Evolutionary conservation across 169 alveolate genomes (phyloP), one percentile per base, ranked within the genome.

Genomic region (Plasmodium relictum): DNA sequence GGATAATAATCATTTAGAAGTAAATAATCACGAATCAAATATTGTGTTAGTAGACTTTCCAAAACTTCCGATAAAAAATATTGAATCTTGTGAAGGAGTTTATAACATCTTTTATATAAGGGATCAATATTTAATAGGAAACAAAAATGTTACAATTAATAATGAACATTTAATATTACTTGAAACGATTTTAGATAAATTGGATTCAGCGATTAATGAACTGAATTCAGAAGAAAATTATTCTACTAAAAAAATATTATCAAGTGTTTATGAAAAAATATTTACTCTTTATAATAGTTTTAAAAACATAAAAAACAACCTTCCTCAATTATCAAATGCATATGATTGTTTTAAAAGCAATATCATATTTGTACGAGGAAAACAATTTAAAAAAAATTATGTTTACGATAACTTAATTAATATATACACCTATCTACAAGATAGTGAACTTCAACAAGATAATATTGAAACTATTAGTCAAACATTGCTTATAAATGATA

Each of bases 391-490:
- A 48, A 83, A 83, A 66, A 83, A 83, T 45, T 83, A 83, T 62
- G 91, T 83, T 5, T 83, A 68, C 24, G 91, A 83, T 56, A 83
- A 83, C 68, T 39, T 83, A 58, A 69, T 83, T 12, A 83, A 83
- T 83, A 69, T 83, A 39, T 83, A 83, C 41, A 83, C 91, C 0
- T 70, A 83, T n/a, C 61, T 83, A 68, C 91, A 69, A 59, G 59
- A 83, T 45, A 68, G 91, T 66, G 91, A 83, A 7, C 31, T 83
- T 6, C 91, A 83, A 16, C 91, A 83, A 48, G 91, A 83, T 69
- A 69, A 83, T 12, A 83, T 83, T n/a, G 91, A 83, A 41, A 70
- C 73, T 14, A 42, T 68, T 5, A 83, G 54, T 71, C 58, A 83
- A 58, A 37, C 83, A 0, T 22, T 83, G 6, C 69, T 54, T 10